Base-by-base conservation (phyloP, 2,329 filamentous ascomycete species). In the Emericellopsis atlantica region DNA sequence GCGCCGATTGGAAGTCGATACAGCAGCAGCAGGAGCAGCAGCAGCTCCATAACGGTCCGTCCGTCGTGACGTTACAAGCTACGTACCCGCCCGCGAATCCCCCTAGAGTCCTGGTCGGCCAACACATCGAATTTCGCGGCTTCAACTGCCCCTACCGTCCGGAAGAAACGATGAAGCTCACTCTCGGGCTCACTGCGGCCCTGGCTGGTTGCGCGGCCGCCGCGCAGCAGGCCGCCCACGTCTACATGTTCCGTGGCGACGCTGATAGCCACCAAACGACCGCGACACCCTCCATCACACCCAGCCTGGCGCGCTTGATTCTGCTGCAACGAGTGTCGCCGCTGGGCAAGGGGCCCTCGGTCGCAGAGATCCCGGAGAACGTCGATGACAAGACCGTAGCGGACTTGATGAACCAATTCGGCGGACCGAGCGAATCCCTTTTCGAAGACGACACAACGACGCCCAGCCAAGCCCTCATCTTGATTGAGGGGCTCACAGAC, bases 361-460 rank as follows among this genome's bases (percentile, higher is more conserved):
- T 63, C 51, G 66, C 59, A 54, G 69, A 66, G 49, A 61, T 68
- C 40, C 66, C 61, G 32, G 54, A 59, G 23, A 57, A 55, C 29
- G 47, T 63, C 44, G 54, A 63, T 36, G 40, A 51, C 21, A 62
- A 69, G 43, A 66, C 74, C 34, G 69, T 72, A 8, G 58, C 84
- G 32, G 61, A 65, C 38, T 61, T 74, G 48, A 63, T 87, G 51
- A 75, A 77, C 51, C 61, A 62, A 39, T 83, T 76, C 55, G 79
- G 77, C 46, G 74, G 70, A 46, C 53, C 61, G 24, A 58, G 69
- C 6, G 49, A 60, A 41, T 55, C 65, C 16, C 59, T 84, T 12
- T 43, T 54, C 5, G 52, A 58, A 34, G 46, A 48, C 10, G 48
- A 53, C 15, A 52, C 58, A 38, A 48, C 45, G 40, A 48, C 48